Evolutionary conservation across 1,284 basidiomycete genomes (phyloP).

Genomic region (Ustilago lituana): DNA sequence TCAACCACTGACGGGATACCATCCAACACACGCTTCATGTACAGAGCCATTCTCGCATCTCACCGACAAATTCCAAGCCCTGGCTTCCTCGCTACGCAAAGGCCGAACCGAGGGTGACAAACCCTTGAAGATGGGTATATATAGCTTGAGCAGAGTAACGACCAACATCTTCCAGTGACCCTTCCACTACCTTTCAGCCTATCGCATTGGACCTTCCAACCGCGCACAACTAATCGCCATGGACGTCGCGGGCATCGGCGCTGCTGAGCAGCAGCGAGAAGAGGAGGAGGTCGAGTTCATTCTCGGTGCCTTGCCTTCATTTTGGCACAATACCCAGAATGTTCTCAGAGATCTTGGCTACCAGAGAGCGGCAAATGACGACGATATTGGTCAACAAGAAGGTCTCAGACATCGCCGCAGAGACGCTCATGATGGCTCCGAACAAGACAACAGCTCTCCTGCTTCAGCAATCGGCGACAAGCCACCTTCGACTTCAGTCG

Average conservation of each 20-base stretch:
- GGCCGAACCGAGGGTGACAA: no score
- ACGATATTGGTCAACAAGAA: constrained; percentile 4
- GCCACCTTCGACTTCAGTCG: no score
- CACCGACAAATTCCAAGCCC: no score
- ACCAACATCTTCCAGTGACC: no score
- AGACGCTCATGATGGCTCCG: background rate
- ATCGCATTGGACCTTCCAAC: background rate
- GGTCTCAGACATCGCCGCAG: constrained; percentile 5
- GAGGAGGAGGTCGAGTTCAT: constrained; percentile 46
- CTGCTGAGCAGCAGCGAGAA: constrained; percentile 17
- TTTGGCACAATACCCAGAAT: constrained; percentile 41
- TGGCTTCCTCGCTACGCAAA: no score
- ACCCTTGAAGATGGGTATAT: no score
- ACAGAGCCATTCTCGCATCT: no score
- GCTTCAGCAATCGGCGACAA: no score
- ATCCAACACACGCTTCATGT: no score
- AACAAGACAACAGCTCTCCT: background rate
- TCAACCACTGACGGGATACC: background rate
- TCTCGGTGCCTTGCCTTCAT: constrained; percentile 29
- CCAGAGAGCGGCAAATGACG: background rate
- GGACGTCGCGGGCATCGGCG: constrained; percentile 12
- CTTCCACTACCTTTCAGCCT: no score
- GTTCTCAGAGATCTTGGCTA: constrained; percentile 42
- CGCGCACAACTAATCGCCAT: constrained; percentile 2
- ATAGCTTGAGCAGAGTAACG: no score